Base-by-base conservation (phyloP, 805 yeast genomes). In the Ogataea allantospora region DNA sequence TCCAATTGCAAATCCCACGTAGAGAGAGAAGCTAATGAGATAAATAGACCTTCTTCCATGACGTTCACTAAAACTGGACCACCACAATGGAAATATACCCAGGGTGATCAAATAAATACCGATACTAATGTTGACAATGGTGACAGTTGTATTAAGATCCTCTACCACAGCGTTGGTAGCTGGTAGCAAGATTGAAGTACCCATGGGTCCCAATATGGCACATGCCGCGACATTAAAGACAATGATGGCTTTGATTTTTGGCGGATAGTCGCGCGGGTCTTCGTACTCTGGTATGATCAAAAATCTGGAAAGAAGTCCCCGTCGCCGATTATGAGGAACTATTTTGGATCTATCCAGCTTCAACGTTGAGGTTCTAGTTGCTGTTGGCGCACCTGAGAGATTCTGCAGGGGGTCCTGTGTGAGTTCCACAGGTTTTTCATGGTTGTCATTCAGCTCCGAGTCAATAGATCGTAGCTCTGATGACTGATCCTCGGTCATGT, bases 71-170 rank as follows among this genome's bases (percentile, higher is more conserved):
- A 84, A 72, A 7, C 82, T 76, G 6, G 91, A 81, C 95, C 95
- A 88, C 93, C 95, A 87, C 30, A 88, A 55, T 2, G 96, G 95
- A 51, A 85, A 78, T 1, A 88, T 66, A 11, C 95, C 96, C 23
- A 88, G 54, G 1, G 88, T 69, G 10, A 86, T 54, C 18, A 86
- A 61, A 55, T 86, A 88, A 9, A 87, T 71, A 48, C 95, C 96
- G 35, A 86, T 87, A 2, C 91, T 78, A 12, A 87, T 70, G 53
- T 86, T 87, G 17, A 86, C 87, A 51, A 75, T 68, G 19, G 78
- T 64, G 1, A 71, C 72, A 4, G 75, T 52, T 0, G 95, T 80
- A 28, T 79, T 30, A 12, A 84, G 68, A 13, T 75, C 77, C 1
- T 48, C 44, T 4, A 73, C 71, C 27, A 87, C 71, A 36, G 76